Conservation (phyloP, 306 rosid genomes). For the Castanea crenata region DNA sequence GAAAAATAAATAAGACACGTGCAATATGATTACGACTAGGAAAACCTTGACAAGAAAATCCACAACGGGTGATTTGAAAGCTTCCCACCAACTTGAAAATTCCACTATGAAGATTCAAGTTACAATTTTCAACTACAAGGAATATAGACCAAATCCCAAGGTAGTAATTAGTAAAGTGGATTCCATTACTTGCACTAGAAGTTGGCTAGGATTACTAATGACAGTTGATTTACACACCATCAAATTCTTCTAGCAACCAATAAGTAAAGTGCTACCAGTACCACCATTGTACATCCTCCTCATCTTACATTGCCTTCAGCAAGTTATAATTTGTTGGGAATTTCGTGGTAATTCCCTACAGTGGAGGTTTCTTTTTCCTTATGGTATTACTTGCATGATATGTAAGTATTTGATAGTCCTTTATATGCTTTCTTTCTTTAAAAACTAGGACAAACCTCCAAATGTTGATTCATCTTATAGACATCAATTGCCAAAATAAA, state of each 20-base stretch:
- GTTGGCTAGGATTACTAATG: no score
- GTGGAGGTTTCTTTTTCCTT: slow-evolving; percentile 94
- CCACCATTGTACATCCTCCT: background rate
- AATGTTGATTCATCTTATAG: slow-evolving; percentile 7
- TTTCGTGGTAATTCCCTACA: no score
- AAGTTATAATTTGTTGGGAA: background rate
- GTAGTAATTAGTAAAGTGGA: no score
- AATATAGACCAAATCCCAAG: no score
- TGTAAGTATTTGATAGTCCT: slow-evolving; percentile 51
- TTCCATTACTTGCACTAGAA: no score
- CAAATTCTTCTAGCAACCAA: slow-evolving; percentile 1
- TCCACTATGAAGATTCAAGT: no score
- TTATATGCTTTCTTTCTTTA: background rate
- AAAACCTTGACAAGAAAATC: no score
- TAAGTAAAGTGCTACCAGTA: background rate
- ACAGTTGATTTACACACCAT: background rate
- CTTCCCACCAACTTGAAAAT: no score
- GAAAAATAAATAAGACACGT: no score
- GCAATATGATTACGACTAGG: no score
- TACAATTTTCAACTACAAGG: no score
- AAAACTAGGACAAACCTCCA: slow-evolving; percentile 5
- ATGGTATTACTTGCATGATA: slow-evolving; percentile 93
- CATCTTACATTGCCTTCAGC: background rate
- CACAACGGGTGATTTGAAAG: no score
- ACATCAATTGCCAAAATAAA: background rate